Conservation (phyloP, 805 yeast species). For the Ogataea pilisensis region DNA sequence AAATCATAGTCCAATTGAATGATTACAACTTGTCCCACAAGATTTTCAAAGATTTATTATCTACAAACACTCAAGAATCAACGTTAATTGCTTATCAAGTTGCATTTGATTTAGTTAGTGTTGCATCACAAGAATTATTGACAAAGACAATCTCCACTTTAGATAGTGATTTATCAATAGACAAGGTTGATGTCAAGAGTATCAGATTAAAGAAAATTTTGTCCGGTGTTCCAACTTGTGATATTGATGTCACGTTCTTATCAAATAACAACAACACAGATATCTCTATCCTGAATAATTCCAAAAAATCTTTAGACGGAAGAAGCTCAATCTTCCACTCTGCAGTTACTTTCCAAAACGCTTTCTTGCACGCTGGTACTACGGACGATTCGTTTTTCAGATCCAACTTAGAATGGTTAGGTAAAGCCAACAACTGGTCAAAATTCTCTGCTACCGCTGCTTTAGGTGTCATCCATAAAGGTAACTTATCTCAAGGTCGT, state of each 20-base stretch:
- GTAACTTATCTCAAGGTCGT: conserved; percentile 88
- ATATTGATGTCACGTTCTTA: conserved; percentile 82
- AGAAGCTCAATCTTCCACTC: conserved; percentile 92
- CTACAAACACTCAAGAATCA: conserved; percentile 29
- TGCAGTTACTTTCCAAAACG: conserved; percentile 92
- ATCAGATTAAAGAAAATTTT: conserved; percentile 62
- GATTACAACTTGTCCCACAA: conserved; percentile 66
- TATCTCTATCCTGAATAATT: conserved; percentile 69
- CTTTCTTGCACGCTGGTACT: conserved; percentile 94
- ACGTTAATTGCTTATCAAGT: conserved; percentile 77
- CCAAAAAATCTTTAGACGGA: conserved; percentile 81
- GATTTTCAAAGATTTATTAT: conserved; percentile 59
- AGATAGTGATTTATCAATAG: conserved; percentile 25
- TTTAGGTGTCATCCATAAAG: conserved; percentile 93
- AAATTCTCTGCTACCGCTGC: conserved; percentile 98
- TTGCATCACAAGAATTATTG: conserved; percentile 87
- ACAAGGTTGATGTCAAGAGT: conserved; percentile 25
- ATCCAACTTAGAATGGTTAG: conserved; percentile 90
- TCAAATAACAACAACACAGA: conserved; percentile 87
- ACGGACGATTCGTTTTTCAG: conserved; percentile 91
- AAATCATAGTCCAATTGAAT: conserved; percentile 84
- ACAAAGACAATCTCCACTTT: conserved; percentile 47
- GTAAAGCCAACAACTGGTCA: conserved; percentile 98
- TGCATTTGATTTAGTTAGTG: conserved; percentile 88
- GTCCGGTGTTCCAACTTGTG: conserved; percentile 92